Conservation (phyloP, 768 basidiomycete species). For the Pleurotus salmoneostramineus region DNA sequence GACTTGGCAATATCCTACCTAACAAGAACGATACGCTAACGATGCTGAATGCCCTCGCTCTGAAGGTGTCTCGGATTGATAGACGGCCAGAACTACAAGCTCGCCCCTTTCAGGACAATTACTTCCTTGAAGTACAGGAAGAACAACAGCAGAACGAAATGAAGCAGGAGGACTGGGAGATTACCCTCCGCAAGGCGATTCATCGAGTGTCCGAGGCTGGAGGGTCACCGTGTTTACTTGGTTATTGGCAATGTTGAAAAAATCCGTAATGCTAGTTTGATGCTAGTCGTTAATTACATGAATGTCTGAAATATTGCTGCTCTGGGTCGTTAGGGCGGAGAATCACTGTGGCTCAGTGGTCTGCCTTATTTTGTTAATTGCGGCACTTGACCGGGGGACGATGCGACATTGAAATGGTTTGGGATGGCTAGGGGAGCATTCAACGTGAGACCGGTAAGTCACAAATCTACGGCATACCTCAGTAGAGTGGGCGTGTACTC, state of each 20-base stretch:
- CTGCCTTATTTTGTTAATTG: conserved; percentile 25
- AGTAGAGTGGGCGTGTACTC: conserved; percentile 30
- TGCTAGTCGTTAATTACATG: not conserved
- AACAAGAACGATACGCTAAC: conserved; percentile 10
- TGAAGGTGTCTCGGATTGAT: conserved; percentile 53
- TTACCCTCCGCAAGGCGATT: conserved; percentile 27
- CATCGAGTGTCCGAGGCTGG: conserved; percentile 28
- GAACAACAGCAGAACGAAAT: conserved; percentile 11
- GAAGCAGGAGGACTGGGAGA: conserved; percentile 5
- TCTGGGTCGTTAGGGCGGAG: too few relatives aligned
- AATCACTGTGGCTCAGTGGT: conserved; percentile 9
- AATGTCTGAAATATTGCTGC: too few relatives aligned
- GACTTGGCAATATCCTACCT: conserved; percentile 2
- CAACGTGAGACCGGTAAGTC: not conserved
- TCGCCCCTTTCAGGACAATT: conserved; percentile 51
- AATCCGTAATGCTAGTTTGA: not conserved
- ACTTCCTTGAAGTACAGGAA: conserved; percentile 57
- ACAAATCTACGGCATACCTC: conserved; percentile 22
- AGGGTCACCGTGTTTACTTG: conserved; percentile 35
- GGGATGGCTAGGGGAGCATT: conserved; percentile 28
- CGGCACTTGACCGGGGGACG: conserved; percentile 27
- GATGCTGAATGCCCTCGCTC: conserved; percentile 30
- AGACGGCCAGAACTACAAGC: conserved; percentile 50
- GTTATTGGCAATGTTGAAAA: conserved; percentile 39
- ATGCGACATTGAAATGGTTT: conserved; percentile 37